Conservation (phyloP, 257 asterid genomes). For the Striga asiatica region DNA sequence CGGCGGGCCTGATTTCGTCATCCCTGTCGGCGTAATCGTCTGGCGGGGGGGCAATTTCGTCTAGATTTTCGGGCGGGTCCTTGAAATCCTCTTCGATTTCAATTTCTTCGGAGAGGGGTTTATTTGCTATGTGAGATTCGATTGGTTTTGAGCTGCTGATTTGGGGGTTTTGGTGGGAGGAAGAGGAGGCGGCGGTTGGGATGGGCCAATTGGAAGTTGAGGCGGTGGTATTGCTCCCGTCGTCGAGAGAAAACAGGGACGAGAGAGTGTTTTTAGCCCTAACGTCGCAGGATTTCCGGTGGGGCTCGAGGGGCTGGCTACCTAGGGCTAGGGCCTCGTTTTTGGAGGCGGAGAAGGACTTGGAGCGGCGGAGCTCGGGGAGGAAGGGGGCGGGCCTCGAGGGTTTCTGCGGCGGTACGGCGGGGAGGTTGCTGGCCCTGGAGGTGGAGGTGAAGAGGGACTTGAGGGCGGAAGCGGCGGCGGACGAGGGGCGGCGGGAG, state of each 20-base stretch:
- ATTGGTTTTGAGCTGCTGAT: conserved; percentile 6
- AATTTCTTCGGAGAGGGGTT: conserved; percentile 36
- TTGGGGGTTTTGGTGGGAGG: conserved; percentile 17
- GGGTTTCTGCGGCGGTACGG: conserved; percentile 45
- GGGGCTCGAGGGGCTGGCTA: conserved; percentile 72
- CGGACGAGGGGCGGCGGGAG: conserved; percentile 65
- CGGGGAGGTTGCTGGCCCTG: conserved; percentile 19
- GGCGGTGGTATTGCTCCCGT: conserved; percentile 24
- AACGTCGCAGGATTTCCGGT: conserved; percentile 85
- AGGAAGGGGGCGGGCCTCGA: conserved; percentile 35
- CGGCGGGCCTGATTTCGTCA: conserved; percentile 48
- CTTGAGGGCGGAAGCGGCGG: conserved; percentile 61
- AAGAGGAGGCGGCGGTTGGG: conserved; percentile 13
- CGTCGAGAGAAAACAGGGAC: conserved; percentile 47
- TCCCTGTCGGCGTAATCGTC: conserved; percentile 27
- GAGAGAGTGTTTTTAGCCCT: conserved; percentile 58
- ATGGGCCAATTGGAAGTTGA: conserved; percentile 9
- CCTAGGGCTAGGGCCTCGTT: conserved; percentile 58
- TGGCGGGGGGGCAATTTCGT: conserved; percentile 16
- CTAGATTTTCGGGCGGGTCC: conserved; percentile 18
- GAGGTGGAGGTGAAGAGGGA: conserved; percentile 38
- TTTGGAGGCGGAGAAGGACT: conserved; percentile 77
- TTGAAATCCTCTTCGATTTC: conserved; percentile 26
- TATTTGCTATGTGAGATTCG: conserved; percentile 21
- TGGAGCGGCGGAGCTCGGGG: conserved; percentile 76